These are phyloP conservation scores for Aspergillus bridgeri DNA, from an alignment of 495 filamentous ascomycete genomes.

Conservation along the genomic window DNA sequence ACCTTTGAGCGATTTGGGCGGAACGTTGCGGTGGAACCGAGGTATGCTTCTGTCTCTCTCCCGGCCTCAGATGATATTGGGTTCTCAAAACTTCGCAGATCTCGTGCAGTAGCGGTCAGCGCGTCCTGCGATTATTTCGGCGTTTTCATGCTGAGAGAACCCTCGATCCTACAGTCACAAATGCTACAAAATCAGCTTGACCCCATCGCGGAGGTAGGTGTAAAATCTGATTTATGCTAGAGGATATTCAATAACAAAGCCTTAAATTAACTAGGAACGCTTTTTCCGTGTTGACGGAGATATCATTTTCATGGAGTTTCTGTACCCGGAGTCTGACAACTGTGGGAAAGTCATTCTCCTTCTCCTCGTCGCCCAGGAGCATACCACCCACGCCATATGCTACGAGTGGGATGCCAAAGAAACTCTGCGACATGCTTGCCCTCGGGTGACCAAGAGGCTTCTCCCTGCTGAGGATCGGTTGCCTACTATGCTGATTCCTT, in stretches of 20 bases:
- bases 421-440: slow-evolving; percentile 29
- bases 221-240: not conserved
- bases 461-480: slow-evolving; percentile 59
- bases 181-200: slow-evolving; percentile 30
- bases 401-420: slow-evolving; percentile 70
- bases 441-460: slow-evolving; percentile 45
- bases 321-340: slow-evolving; percentile 61
- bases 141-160: slow-evolving; percentile 47
- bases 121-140: slow-evolving; percentile 55
- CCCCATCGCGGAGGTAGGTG: slow-evolving; percentile 37
- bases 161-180: slow-evolving; percentile 32
- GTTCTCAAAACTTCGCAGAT: slow-evolving; percentile 34
- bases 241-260: not conserved
- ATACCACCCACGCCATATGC: slow-evolving; percentile 58
- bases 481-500: slow-evolving; percentile 65
- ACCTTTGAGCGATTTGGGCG: slow-evolving; percentile 63
- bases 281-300: slow-evolving; percentile 63
- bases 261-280: slow-evolving; percentile 38
- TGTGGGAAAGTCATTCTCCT: slow-evolving; percentile 70
- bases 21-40: slow-evolving; percentile 80
- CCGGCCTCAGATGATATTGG: not conserved
- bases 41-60: slow-evolving; percentile 33
- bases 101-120: slow-evolving; percentile 62
- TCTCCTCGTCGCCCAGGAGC: slow-evolving; percentile 60
- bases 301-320: slow-evolving; percentile 84